Evolutionary conservation across 352 stramenopile species (phyloP).

Genomic region (Pythium dissotocum): DNA sequence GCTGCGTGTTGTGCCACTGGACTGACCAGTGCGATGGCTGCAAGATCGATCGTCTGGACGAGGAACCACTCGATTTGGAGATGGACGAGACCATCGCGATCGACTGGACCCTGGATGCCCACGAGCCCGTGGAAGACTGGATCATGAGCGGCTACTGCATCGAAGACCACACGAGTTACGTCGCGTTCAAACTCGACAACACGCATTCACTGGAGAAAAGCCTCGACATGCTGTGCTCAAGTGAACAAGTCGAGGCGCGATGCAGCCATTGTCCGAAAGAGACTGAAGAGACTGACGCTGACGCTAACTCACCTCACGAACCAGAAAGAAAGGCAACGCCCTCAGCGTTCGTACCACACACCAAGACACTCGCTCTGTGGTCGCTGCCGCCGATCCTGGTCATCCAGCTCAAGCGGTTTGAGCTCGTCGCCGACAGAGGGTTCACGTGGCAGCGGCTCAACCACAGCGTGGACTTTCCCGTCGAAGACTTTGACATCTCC

Average conservation of each 20-base stretch:
- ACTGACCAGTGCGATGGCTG: slow-evolving; percentile 50
- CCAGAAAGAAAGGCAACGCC: slow-evolving; percentile 3
- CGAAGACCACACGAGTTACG: slow-evolving; percentile 44
- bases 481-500: slow-evolving; percentile 84
- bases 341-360: slow-evolving; percentile 47
- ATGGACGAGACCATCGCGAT: slow-evolving; percentile 68
- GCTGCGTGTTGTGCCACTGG: slow-evolving; percentile 61
- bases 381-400: slow-evolving; percentile 57
- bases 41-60: slow-evolving; percentile 33
- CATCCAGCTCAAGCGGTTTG: slow-evolving; percentile 72
- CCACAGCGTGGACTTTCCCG: slow-evolving; percentile 91
- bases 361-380: slow-evolving; percentile 53
- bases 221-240: slow-evolving; percentile 48
- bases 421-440: slow-evolving; percentile 51
- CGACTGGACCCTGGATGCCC: slow-evolving; percentile 46
- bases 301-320: background rate
- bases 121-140: slow-evolving; percentile 23
- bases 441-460: slow-evolving; percentile 80
- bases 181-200: slow-evolving; percentile 29
- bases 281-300: slow-evolving; percentile 42
- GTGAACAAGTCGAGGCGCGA: slow-evolving; percentile 41
- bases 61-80: slow-evolving; percentile 36
- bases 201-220: slow-evolving; percentile 41
- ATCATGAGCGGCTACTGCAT: slow-evolving; percentile 28
- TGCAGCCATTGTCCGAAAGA: slow-evolving; percentile 41